Percentiles rank a stretch among this genome's conserved stretches.
Evolutionary conservation across 306 rosid genomes (phyloP).

Genomic region (Quercus agrifolia): DNA sequence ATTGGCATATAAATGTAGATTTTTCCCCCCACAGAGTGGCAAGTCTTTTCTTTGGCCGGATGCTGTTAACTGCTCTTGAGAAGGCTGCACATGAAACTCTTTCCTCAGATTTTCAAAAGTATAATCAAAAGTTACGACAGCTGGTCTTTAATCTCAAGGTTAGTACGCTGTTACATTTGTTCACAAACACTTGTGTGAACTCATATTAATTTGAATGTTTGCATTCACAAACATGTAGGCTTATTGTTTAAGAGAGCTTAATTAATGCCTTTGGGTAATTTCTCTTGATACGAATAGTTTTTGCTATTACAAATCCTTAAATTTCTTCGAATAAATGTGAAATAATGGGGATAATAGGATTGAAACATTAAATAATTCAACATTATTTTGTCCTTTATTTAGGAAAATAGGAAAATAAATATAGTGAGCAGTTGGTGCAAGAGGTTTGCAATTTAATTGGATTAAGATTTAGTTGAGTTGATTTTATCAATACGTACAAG

Average conservation of each 20-base stretch:
- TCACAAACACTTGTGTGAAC: not conserved
- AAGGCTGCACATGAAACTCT: slow-evolving; percentile 71
- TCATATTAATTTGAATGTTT: not conserved
- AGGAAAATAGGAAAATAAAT: too few species aligned
- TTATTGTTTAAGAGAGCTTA: not conserved
- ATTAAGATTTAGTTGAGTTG: too few species aligned
- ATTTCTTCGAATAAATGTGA: not conserved
- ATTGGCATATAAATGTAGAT: not conserved
- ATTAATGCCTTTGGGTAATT: not conserved
- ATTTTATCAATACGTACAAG: too few species aligned
- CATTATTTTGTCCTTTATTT: too few species aligned
- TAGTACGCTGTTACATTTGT: slow-evolving; percentile 17
- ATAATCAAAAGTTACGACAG: slow-evolving; percentile 83
- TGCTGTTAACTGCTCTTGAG: slow-evolving; percentile 75
- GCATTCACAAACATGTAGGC: not conserved
- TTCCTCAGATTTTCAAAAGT: slow-evolving; percentile 67
- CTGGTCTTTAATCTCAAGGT: slow-evolving; percentile 76
- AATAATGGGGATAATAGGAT: too few species aligned
- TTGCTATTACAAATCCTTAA: not conserved
- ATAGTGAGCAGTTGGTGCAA: too few species aligned
- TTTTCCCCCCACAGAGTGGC: slow-evolving; percentile 42
- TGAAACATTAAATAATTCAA: too few species aligned
- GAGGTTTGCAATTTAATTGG: too few species aligned
- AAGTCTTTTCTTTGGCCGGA: slow-evolving; percentile 82
- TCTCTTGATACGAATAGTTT: not conserved